Percentiles rank a stretch among this genome's conserved stretches.
Conservation (phyloP, 176 grass and related monocot species). For the Avena atlantica region DNA sequence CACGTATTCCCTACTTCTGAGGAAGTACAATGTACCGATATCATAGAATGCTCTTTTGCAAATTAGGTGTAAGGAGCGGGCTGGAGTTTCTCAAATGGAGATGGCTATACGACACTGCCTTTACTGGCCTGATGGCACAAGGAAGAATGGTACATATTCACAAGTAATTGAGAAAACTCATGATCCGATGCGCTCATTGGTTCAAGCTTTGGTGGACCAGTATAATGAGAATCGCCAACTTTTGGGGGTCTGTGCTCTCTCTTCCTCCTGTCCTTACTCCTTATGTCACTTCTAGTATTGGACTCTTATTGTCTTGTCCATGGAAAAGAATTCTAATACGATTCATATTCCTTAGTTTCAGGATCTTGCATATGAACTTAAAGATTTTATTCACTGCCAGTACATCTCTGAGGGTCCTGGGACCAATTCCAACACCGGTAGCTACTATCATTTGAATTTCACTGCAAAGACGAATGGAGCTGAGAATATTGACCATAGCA, state of each 20-base stretch:
- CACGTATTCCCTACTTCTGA: not conserved
- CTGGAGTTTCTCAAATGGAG: not conserved
- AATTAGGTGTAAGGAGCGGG: not conserved
- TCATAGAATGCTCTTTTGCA: not conserved
- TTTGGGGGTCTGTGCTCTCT: not conserved
- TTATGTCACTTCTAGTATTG: not conserved
- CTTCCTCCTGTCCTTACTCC: not conserved
- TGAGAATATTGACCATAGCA: no score
- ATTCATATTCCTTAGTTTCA: not conserved
- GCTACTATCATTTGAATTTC: constrained; percentile 4
- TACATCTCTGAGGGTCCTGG: not conserved
- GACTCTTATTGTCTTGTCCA: not conserved
- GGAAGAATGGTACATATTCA: no score
- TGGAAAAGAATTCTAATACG: not conserved
- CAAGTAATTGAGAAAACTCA: no score
- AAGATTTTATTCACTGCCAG: not conserved
- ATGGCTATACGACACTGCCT: constrained; percentile 1
- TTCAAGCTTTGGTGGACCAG: no score
- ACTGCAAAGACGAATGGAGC: not conserved
- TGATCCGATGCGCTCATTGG: no score
- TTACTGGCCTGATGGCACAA: not conserved
- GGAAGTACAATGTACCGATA: not conserved
- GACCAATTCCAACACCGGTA: not conserved
- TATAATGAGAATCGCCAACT: not conserved
- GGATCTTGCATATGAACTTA: constrained; percentile 15